Evolutionary conservation across 2,329 filamentous ascomycete species (phyloP).

Genomic region (Colletotrichum sidae): DNA sequence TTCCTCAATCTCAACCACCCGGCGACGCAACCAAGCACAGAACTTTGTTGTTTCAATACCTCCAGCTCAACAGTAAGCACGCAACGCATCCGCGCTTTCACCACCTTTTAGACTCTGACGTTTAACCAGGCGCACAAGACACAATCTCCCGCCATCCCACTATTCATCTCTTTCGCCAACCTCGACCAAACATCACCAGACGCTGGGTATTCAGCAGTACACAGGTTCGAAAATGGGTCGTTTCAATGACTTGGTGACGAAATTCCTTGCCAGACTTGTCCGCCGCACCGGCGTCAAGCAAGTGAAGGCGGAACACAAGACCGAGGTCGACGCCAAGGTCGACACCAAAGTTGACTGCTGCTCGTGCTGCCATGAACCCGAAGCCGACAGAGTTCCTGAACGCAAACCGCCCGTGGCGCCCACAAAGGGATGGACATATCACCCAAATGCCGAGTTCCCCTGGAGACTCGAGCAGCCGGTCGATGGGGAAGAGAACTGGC

Average conservation of each 20-base stretch:
- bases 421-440: conserved; percentile 17
- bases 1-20: too few species aligned
- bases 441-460: conserved; percentile 33
- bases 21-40: neutral
- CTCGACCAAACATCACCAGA: conserved; percentile 1
- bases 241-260: conserved; percentile 8
- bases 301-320: neutral
- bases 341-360: conserved; percentile 7
- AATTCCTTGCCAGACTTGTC: conserved; percentile 2
- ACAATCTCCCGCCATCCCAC: conserved; percentile 5
- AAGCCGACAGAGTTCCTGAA: neutral
- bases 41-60: neutral
- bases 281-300: conserved; percentile 16
- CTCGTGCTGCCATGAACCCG: neutral
- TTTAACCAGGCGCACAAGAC: conserved; percentile 7
- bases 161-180: conserved; percentile 6
- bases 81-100: neutral
- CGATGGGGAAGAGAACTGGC: conserved; percentile 40
- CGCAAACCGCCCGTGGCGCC: neutral
- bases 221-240: conserved; percentile 9
- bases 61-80: conserved; percentile 18
- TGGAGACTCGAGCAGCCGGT: conserved; percentile 36
- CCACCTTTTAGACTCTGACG: neutral
- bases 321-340: neutral
- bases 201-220: neutral